Percentiles rank a stretch among this genome's conserved stretches.
phyloP scores from a whole-genome alignment of 345 rosid genomes.

The Sisymbrium altissimum region DNA sequence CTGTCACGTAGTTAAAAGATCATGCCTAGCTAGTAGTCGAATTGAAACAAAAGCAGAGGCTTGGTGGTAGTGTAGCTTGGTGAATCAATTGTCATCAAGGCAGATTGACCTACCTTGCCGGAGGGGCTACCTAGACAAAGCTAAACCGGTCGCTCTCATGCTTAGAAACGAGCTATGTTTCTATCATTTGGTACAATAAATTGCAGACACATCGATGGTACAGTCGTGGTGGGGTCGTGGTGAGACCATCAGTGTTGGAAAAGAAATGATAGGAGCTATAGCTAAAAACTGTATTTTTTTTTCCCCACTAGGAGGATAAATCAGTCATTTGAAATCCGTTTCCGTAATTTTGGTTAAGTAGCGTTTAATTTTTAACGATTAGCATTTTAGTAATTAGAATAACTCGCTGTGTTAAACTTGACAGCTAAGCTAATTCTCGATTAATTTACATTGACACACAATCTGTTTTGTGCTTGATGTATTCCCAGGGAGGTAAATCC shows the following conservation, averaged over 20 bases:
- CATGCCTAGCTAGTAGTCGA: not conserved
- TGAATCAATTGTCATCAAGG: conserved; percentile 5
- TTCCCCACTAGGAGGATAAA: not conserved
- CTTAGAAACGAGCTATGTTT: no score
- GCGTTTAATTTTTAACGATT: not conserved
- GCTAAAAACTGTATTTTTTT: not conserved
- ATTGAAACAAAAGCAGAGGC: not conserved
- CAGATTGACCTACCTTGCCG: conserved; percentile 25
- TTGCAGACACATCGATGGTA: conserved; percentile 6
- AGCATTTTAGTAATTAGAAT: not conserved
- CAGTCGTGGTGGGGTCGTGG: conserved; percentile 16
- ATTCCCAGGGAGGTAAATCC: conserved; percentile 72
- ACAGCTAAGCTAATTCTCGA: not conserved
- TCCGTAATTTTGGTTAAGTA: not conserved
- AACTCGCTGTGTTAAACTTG: not conserved
- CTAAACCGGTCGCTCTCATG: conserved; percentile 8
- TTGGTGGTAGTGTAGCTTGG: conserved; percentile 1
- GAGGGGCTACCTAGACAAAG: conserved; percentile 21
- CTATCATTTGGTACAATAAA: conserved; percentile 15
- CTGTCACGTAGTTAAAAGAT: not conserved
- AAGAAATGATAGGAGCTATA: not conserved
- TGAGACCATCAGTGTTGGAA: conserved; percentile 8
- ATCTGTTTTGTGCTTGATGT: conserved; percentile 7
- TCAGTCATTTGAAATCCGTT: not conserved
- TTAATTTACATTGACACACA: not conserved